Base-by-base conservation (phyloP, 306 rosid species). In the Neltuma alba region DNA sequence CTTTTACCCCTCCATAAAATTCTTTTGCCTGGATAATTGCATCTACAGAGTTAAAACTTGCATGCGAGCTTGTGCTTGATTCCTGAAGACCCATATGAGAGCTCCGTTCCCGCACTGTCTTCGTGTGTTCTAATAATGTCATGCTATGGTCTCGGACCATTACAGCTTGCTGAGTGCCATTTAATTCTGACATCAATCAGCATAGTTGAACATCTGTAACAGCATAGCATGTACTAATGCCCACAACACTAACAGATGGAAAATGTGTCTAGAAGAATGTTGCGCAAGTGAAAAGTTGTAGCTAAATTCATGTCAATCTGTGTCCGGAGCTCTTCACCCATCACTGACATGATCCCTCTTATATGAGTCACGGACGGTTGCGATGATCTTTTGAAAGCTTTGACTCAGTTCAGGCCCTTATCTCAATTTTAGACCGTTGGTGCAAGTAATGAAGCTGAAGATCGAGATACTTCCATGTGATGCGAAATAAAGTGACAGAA, bases 21-120 rank as follows among this genome's bases (percentile, higher is more conserved):
- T 45, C 71, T 76, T 62, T 75, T 61, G 50, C 69, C 12, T n/a
- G 8, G 50, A 37, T 40, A 38, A 60, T 70, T 81, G 42, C 76
- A 25, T 84, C 79, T 86, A 72, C 90, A 92, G 97, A 87, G 86
- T 74, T 89, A 73, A 82, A 50, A 72, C 9, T 60, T 33, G 83
- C 81, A 18, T 28, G 72, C 54, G 55, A 77, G 83, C 52, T 72
- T 74, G 36, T 47, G 70, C 45, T 76, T 30, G 75, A 66, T 69
- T 79, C 76, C 65, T 28, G 62, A 27, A 36, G 55, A 72, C 75
- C 40, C 45, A 1, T 33, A 48, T 48, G 61, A 31, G 44, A 40
- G 76, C 36, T 36, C 70, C 66, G 70, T 82, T 45, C 52, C 38
- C 10, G 62, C 80, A 72, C 58, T 20, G 63, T 45, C 68, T 55